Percentiles rank a stretch among this genome's conserved stretches.
Evolutionary conservation across 345 rosid genomes (phyloP).

Genomic region (Salix dunnii): DNA sequence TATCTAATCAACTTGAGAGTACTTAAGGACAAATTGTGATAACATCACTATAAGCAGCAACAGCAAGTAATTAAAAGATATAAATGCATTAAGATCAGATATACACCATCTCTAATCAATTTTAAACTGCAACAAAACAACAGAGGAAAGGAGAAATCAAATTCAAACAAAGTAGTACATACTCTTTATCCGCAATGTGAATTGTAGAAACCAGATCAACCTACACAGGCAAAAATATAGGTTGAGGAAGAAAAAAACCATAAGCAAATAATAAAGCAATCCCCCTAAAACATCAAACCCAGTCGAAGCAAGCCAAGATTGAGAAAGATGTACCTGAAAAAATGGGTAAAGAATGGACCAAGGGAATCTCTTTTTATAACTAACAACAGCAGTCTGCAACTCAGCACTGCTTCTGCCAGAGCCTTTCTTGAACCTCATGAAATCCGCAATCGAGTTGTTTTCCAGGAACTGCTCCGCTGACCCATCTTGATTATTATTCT

Average conservation of each 20-base stretch:
- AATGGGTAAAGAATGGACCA: constrained; percentile 79
- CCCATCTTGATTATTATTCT: constrained; percentile 34
- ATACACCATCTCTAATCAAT: background rate
- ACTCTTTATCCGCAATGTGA: constrained; percentile 94
- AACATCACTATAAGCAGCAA: background rate
- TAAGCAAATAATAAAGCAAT: background rate
- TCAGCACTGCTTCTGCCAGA: constrained; percentile 37
- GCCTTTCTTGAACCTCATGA: constrained; percentile 69
- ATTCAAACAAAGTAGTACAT: constrained; percentile 20
- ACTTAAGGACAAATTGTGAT: background rate
- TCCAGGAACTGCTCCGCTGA: constrained; percentile 48
- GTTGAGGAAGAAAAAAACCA: background rate
- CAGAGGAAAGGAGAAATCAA: background rate
- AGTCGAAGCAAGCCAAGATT: background rate
- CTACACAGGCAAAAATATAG: constrained; percentile 32
- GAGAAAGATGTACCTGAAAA: constrained; percentile 45
- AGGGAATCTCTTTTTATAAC: constrained; percentile 72
- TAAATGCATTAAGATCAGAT: background rate
- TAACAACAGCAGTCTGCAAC: constrained; percentile 85
- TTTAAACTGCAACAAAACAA: background rate
- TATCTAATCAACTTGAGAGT: background rate
- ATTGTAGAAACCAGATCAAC: constrained; percentile 93
- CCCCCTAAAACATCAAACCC: background rate
- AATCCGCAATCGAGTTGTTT: constrained; percentile 70
- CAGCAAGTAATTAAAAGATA: background rate